Percentiles rank a stretch among this genome's conserved stretches.
phyloP scores from a whole-genome alignment of 108 stramenopile species.

The Pseudonitzschia multistriata region DNA sequence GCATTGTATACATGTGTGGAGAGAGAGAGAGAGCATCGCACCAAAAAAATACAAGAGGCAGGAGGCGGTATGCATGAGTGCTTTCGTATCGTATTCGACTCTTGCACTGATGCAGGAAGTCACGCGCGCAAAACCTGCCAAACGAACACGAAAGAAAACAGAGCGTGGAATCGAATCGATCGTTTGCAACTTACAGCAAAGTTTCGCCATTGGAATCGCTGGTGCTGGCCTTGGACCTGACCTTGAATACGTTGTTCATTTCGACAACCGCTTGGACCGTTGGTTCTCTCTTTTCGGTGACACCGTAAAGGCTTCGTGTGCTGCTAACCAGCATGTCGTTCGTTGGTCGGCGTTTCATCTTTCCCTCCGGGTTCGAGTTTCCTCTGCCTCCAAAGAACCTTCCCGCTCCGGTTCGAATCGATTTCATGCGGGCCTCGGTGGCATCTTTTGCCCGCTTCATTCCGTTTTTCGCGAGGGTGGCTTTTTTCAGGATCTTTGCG shows the following conservation, averaged over 20 bases:
- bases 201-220: background rate
- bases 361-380: background rate
- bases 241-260: constrained; percentile 21
- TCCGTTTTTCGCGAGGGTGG: constrained; percentile 22
- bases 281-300: constrained; percentile 38
- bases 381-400: constrained; percentile 14
- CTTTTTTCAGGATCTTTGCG: constrained; percentile 26
- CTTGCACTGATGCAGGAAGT: too few species aligned
- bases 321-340: constrained; percentile 34
- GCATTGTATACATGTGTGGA: background rate
- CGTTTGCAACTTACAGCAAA: too few species aligned
- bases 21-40: background rate
- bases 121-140: too few species aligned
- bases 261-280: constrained; percentile 50
- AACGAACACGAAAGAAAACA: too few species aligned
- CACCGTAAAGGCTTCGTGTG: constrained; percentile 12
- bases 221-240: background rate
- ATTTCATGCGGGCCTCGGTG: constrained; percentile 36
- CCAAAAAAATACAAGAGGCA: too few species aligned
- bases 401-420: constrained; percentile 28
- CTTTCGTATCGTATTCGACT: too few species aligned
- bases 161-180: too few species aligned
- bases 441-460: constrained; percentile 32
- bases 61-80: too few species aligned
- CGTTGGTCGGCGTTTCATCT: constrained; percentile 13